A percentile compares a stretch with the other conserved stretches of the same genome.
These are phyloP conservation scores for Metarhizium brunneum DNA, from an alignment of 2,329 filamentous ascomycete species.

Conservation along the genomic window DNA sequence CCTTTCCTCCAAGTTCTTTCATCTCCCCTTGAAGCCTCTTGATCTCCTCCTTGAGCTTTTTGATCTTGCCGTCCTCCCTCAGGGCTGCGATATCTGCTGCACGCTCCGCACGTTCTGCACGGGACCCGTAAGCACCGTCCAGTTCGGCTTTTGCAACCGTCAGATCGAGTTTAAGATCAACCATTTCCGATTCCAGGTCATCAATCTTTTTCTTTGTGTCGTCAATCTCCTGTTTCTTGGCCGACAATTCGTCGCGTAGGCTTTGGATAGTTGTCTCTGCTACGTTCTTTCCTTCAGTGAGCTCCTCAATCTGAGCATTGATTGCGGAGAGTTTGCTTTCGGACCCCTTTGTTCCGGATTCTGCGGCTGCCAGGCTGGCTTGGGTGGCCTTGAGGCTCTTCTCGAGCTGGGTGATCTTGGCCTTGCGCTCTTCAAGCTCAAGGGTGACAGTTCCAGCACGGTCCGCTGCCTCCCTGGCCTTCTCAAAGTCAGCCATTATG, in stretches of 20 bases:
- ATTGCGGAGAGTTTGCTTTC: constrained; percentile 21
- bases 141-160: constrained; percentile 53
- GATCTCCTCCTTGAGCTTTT: constrained; percentile 37
- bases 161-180: constrained; percentile 52
- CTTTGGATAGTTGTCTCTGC: constrained; percentile 19
- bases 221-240: constrained; percentile 34
- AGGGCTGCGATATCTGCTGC: constrained; percentile 48
- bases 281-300: constrained; percentile 14
- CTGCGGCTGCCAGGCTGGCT: constrained; percentile 17
- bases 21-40: constrained; percentile 31
- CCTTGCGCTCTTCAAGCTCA: constrained; percentile 24
- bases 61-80: constrained; percentile 36
- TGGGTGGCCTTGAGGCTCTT: constrained; percentile 7
- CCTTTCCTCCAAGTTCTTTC: constrained; percentile 37
- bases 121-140: constrained; percentile 51
- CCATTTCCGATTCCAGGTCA: constrained; percentile 39
- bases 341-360: constrained; percentile 30
- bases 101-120: constrained; percentile 50
- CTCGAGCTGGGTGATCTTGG: constrained; percentile 31
- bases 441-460: constrained; percentile 15
- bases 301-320: constrained; percentile 22
- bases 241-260: constrained; percentile 16
- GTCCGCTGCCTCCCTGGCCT: constrained; percentile 16
- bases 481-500: constrained; percentile 38
- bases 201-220: constrained; percentile 43